Evolutionary conservation across 1,284 basidiomycete genomes (phyloP), one percentile per base, ranked within the genome.

Genomic region (Boletellus dicymbophilus): DNA sequence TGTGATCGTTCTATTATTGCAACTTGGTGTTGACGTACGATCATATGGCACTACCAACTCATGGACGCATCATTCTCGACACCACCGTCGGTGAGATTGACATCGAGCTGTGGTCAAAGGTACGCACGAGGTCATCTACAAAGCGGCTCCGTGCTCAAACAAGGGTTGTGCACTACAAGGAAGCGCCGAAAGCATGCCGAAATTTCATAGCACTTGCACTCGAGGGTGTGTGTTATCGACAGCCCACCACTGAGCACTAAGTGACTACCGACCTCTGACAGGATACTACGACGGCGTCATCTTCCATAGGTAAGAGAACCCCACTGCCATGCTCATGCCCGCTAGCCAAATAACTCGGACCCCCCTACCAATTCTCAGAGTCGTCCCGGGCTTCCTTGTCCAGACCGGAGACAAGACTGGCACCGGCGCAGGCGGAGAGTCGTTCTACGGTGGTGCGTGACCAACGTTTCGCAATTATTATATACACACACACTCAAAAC

Each of bases 341-440:
- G 39, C 46, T 23, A 42, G 15, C 23, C 6, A 13, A n/a, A n/a
- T n/a, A n/a, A n/a, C n/a, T n/a, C n/a, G n/a, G n/a, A n/a, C n/a
- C 22, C n/a, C 30, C 13, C n/a, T 42, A n/a, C 20, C 11, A 26
- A 37, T 16, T 46, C 43, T 8, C 49, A 89, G 88, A 13, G 77
- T 95, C 42, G 85, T 95, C 4, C 90, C 93, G 3, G 81, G 83
- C 26, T 98, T 98, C 66, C 82, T 97, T 43, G 85, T 97, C 3
- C 96, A 98, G 68, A 93, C 94, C 2, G 96, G 96, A n/a, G 96
- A 98, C 65, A 87, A 83, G 50, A 95, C 94, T 0, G 93, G 93
- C 1, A 95, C 92, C 0, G 96, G 96, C 1, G 83, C 73, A 5
- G 95, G 95, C 4, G 95, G 95, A 57, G 93, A 95, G 66, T 94